A percentile compares a stretch with the other conserved stretches of the same genome.
phyloP scores from a whole-genome alignment of 2,329 filamentous ascomycete species.

The Curvularia sp. region DNA sequence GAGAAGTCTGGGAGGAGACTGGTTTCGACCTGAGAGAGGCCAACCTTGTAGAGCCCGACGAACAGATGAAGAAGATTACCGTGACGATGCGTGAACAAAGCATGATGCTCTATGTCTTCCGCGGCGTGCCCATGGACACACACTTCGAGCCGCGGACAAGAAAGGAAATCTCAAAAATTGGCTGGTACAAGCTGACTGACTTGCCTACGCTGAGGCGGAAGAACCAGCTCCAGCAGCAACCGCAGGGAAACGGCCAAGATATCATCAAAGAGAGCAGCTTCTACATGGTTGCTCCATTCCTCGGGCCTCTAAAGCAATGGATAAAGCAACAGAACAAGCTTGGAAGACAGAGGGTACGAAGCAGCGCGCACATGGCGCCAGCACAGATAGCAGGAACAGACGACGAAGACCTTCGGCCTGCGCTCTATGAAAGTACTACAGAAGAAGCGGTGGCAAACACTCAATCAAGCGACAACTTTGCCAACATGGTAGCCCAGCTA shows the following conservation, averaged over 20 bases:
- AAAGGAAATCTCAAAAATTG: slow-evolving; percentile 96
- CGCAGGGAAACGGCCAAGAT: slow-evolving; percentile 59
- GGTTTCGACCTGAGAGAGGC: slow-evolving; percentile 82
- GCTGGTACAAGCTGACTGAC: slow-evolving; percentile 91
- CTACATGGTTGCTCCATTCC: slow-evolving; percentile 96
- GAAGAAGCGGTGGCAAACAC: slow-evolving; percentile 27
- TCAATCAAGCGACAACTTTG: slow-evolving; percentile 35
- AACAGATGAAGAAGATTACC: slow-evolving; percentile 82
- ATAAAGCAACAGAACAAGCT: slow-evolving; percentile 81
- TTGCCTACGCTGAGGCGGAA: slow-evolving; percentile 81
- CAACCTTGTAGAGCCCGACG: slow-evolving; percentile 73
- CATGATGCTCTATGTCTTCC: slow-evolving; percentile 90
- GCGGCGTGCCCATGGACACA: slow-evolving; percentile 85
- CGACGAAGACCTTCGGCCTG: slow-evolving; percentile 40
- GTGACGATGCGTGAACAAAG: slow-evolving; percentile 92
- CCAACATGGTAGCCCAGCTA: slow-evolving; percentile 43
- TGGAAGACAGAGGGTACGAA: slow-evolving; percentile 61
- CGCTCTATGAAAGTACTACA: slow-evolving; percentile 39
- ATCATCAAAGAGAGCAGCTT: slow-evolving; percentile 81
- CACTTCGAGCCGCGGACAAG: slow-evolving; percentile 87
- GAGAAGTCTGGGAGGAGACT: slow-evolving; percentile 96
- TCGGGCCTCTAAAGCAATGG: slow-evolving; percentile 87
- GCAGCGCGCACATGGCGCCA: slow-evolving; percentile 27
- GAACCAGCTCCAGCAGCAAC: slow-evolving; percentile 66
- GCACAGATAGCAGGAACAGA: slow-evolving; percentile 39